Base-by-base conservation (phyloP, 768 basidiomycete genomes). In the Tulasnella sp. region DNA sequence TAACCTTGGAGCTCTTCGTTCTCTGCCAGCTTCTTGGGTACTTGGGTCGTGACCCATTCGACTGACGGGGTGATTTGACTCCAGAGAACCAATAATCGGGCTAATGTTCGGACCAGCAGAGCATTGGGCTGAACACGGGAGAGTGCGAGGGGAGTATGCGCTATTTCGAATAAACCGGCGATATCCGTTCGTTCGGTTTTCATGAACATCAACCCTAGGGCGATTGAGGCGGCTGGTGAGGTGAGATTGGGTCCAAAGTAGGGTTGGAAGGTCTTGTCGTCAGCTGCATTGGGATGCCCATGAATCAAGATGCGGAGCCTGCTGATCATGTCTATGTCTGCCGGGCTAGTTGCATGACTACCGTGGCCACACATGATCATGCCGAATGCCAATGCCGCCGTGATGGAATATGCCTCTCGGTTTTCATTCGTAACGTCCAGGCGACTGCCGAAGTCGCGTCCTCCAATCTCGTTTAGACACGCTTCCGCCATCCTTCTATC, bases 311-410 rank as follows among this genome's bases (percentile, higher is more conserved):
- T 79, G 42, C 86, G 88, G 62, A 98, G 80, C 34, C 89, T 87
- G 37, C 85, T 84, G 19, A 95, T 80, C 64, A 92, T 82, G 12
- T 84, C 82, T 72, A 88, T 80, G 75, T 97, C 95, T 0, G 92
- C 92, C 1, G 91, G 90, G 39, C 90, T 88, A 8, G 84, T 83
- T 0, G 87, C 84, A 26, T 76, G 76, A 3, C 79, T 77, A 1
- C 97, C 95, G 76, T 89, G 89, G 6, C 93, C 95, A 17, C 98
- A 86, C 90, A 98, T 96, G 80, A 96, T 90, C 88, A 97, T 91
- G 5, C 97, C 97, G 77, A 97, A 97, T 0, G 92, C 90, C 36
- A 97, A 85, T 9, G 92, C 93, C 2, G 94, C 88, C 1, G 93
- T 86, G 75, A 92, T 89, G 0, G 95, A 91, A 78, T 98, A 98